These are phyloP conservation scores for Cryoendolithus antarcticus DNA, from an alignment of 2,329 filamentous ascomycete genomes.

Conservation along the genomic window DNA sequence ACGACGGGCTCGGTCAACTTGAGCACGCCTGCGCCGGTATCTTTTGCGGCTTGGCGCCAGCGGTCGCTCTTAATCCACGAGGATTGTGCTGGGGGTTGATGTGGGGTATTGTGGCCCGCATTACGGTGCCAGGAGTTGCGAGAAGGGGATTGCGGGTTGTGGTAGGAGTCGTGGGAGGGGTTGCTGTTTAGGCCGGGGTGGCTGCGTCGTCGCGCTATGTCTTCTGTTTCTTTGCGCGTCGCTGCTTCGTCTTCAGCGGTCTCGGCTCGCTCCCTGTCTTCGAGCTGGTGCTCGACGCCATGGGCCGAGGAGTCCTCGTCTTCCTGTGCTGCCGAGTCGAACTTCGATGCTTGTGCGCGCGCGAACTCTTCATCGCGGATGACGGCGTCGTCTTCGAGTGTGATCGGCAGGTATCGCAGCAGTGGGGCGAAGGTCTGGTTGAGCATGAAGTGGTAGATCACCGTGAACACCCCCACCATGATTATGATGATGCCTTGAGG, in stretches of 20 bases:
- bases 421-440: conserved; percentile 77
- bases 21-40: too few species aligned
- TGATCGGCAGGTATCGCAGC: conserved; percentile 82
- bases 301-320: conserved; percentile 21
- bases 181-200: too few species aligned
- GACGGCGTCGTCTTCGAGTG: conserved; percentile 87
- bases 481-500: conserved; percentile 80
- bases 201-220: too few species aligned
- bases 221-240: conserved; percentile 33
- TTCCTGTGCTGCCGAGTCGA: conserved; percentile 12
- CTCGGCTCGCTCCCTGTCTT: conserved; percentile 27
- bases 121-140: conserved; percentile 1
- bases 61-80: conserved; percentile 7
- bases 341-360: conserved; percentile 42
- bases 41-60: conserved; percentile 7
- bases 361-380: conserved; percentile 84
- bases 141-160: background rate
- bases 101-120: conserved; percentile 1
- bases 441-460: conserved; percentile 65
- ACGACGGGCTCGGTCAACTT: background rate
- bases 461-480: conserved; percentile 55
- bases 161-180: too few species aligned
- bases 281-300: conserved; percentile 31
- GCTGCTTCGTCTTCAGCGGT: conserved; percentile 19
- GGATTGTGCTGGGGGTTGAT: conserved; percentile 3